Evolutionary conservation across 163 green algal genomes (phyloP).

Genomic region (Coccomyxa subellipsoidea): DNA sequence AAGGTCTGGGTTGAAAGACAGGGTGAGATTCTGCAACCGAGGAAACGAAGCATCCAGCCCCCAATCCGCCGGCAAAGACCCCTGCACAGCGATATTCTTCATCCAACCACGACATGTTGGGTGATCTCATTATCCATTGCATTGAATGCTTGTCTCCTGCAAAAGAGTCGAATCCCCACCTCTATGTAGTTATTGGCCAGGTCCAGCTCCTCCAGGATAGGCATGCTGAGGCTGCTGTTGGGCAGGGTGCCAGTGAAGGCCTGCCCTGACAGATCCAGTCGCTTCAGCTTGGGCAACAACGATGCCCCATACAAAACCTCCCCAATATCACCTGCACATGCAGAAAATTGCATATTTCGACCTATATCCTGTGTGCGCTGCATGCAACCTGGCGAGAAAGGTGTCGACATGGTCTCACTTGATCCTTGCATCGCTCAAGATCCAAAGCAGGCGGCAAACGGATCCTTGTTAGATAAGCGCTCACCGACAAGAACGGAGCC

Average conservation of each 20-base stretch:
- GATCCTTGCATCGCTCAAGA: too few relatives aligned
- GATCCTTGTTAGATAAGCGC: not conserved
- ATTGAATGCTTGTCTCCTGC: too few relatives aligned
- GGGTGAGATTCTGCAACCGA: not conserved
- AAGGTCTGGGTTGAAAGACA: not conserved
- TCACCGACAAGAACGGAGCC: not conserved
- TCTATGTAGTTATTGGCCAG: not conserved
- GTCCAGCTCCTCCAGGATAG: not conserved
- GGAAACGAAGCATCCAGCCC: not conserved
- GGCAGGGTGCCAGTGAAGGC: slow-evolving; percentile 1
- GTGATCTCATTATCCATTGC: too few relatives aligned
- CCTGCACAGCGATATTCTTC: too few relatives aligned
- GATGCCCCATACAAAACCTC: not conserved
- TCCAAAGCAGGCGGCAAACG: not conserved
- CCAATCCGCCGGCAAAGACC: not conserved
- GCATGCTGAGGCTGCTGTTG: slow-evolving; percentile 2
- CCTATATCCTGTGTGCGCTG: not conserved
- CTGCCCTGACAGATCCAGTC: not conserved
- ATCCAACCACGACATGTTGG: too few relatives aligned
- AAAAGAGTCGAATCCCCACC: not conserved
- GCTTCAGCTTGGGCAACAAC: not conserved
- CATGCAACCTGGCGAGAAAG: not conserved
- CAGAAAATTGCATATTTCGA: not conserved
- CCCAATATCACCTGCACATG: not conserved
- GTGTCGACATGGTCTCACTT: too few relatives aligned